phyloP scores from a whole-genome alignment of 129 eudicot genomes.

The Erigeron canadensis region DNA sequence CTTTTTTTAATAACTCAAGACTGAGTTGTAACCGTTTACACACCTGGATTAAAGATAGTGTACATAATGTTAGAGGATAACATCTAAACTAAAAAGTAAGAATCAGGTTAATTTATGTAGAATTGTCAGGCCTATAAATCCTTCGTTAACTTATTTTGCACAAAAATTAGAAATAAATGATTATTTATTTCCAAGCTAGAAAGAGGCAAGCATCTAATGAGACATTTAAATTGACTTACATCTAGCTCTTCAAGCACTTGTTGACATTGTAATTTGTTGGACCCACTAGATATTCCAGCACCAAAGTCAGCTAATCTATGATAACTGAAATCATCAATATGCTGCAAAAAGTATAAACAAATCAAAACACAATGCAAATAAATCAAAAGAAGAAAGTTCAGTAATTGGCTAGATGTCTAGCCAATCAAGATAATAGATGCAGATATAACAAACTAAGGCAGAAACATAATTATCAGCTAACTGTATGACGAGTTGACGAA shows the following conservation, averaged over 20 bases:
- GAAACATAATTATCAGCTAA: not conserved
- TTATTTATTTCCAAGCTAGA: not conserved
- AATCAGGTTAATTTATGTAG: not conserved
- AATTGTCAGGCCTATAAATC: not conserved
- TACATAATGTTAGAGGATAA: constrained; percentile 1
- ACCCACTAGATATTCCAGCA: constrained; percentile 98
- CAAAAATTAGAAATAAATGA: not conserved
- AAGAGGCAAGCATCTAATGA: not conserved
- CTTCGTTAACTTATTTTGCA: not conserved
- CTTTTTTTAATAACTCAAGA: constrained; percentile 89
- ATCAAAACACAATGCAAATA: constrained; percentile 15
- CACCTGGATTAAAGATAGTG: constrained; percentile 45
- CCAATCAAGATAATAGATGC: constrained; percentile 3
- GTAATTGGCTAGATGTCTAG: constrained; percentile 1
- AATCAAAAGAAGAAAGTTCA: not conserved
- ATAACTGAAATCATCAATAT: constrained; percentile 90
- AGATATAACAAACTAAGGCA: constrained; percentile 13
- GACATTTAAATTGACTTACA: constrained; percentile 50
- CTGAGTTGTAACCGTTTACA: constrained; percentile 77
- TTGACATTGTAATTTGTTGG: constrained; percentile 73
- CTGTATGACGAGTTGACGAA: no score
- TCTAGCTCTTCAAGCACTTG: constrained; percentile 98
- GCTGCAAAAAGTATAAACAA: constrained; percentile 56
- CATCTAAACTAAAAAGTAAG: constrained; percentile 5
- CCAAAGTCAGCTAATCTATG: constrained; percentile 96